Evolutionary conservation across 305 asterid species (phyloP), one percentile per base, ranked within the genome.

Genomic region (Plantago rigida): DNA sequence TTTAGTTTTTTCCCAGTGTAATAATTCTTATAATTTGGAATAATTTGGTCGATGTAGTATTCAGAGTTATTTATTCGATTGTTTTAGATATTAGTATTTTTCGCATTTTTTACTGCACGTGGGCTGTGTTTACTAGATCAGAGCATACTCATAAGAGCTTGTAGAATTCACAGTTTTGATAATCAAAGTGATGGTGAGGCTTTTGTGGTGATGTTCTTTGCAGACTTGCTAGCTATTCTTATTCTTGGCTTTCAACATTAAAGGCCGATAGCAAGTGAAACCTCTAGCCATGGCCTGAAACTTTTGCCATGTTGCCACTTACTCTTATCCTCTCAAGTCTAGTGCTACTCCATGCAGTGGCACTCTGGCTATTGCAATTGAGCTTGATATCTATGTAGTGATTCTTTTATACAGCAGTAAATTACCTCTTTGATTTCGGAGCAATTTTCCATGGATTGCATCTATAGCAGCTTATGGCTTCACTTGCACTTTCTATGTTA

Each of bases 41-140:
- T 47, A 47, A 60, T 47, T 19, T 61, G 57, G 57, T 26, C 13
- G 4, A 48, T 4, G 36, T 62, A 41, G 55, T 17, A 29, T 24
- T 9, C 26, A 0, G 2, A 0, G 11, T 24, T 11, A 19, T 51
- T 52, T 52, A 3, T 52, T 19, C 14, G 8, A 17, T 9, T 19
- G 1, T 51, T 52, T 29, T 26, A 22, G 56, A 52, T 39, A 52
- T 52, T 26, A 41, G 12, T 52, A 34, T n/a, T 11, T 9, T 9
- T 11, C 3, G 22, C 26, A 22, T 1, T 22, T 22, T 2, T 22
- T 1, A 22, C 1, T 22, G 26, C 26, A 2, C 26, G 3, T 52
- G 17, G 31, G 6, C 42, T 36, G 10, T 36, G 9, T 6, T 52
- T 8, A 11, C 26, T 1, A 14, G 57, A 52, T n/a, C 9, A 52